A percentile compares a stretch with the other conserved stretches of the same genome.
Evolutionary conservation across 1,139 yeast genomes (phyloP).

Genomic region (Protomyces pachydermus): DNA sequence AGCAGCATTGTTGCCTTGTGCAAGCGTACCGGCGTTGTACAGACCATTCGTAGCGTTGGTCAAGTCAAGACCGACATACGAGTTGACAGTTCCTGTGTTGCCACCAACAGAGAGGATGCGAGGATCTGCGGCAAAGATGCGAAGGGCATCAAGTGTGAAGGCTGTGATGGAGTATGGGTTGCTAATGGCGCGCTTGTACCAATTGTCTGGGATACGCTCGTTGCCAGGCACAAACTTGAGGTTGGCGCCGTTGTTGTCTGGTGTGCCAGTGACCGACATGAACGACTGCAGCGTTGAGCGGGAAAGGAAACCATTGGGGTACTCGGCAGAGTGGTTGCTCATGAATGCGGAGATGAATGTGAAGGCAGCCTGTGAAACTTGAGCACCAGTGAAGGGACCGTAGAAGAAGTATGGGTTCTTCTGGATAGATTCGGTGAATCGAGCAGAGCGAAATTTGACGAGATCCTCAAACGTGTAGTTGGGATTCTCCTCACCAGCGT

Average conservation of each 20-base stretch:
- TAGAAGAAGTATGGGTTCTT: not conserved
- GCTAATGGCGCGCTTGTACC: not conserved
- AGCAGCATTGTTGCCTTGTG: not conserved
- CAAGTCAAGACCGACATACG: not conserved
- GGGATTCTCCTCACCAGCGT: not conserved
- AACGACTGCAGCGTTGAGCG: not conserved
- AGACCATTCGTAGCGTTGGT: not conserved
- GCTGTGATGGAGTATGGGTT: not conserved
- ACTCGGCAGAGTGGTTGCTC: not conserved
- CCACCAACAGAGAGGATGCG: not conserved
- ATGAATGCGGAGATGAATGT: not conserved
- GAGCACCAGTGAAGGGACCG: not conserved
- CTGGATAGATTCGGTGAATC: not conserved
- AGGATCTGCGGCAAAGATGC: not conserved
- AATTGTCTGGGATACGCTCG: not conserved
- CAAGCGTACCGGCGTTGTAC: not conserved
- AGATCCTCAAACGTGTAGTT: not conserved
- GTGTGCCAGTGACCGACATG: not conserved
- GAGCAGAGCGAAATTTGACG: not conserved
- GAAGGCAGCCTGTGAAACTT: not conserved
- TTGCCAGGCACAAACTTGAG: not conserved
- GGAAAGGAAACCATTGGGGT: not conserved
- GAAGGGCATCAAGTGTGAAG: not conserved
- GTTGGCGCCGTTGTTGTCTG: not conserved
- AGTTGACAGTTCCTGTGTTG: not conserved